Conservation (phyloP, 768 basidiomycete species). For the Filobasidium wieringae region DNA sequence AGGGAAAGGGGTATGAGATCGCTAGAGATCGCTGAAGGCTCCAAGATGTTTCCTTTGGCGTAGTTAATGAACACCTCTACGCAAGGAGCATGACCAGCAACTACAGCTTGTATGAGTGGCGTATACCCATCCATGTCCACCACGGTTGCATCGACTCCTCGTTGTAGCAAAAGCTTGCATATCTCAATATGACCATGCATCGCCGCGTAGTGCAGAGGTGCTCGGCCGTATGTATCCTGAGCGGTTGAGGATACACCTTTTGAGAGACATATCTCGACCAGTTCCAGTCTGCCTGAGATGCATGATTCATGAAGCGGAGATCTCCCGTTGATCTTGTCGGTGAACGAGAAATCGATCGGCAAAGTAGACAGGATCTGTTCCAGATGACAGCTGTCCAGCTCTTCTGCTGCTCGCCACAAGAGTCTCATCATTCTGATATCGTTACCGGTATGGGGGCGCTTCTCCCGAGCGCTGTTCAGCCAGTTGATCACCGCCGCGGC, state of each 20-base stretch:
- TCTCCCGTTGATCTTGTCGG: slow-evolving; percentile 94
- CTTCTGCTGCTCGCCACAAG: slow-evolving; percentile 63
- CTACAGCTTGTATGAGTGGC: slow-evolving; percentile 84
- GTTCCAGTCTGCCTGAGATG: slow-evolving; percentile 62
- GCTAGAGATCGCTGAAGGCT: slow-evolving; percentile 48
- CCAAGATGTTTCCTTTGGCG: slow-evolving; percentile 49
- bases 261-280: slow-evolving; percentile 67
- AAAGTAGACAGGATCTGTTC: slow-evolving; percentile 52
- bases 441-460: slow-evolving; percentile 14
- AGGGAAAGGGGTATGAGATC: slow-evolving; percentile 79
- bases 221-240: slow-evolving; percentile 80
- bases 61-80: slow-evolving; percentile 69
- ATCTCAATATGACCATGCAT: slow-evolving; percentile 76
- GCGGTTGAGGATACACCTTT: slow-evolving; percentile 55
- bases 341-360: slow-evolving; percentile 74
- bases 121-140: slow-evolving; percentile 88
- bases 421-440: slow-evolving; percentile 72
- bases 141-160: slow-evolving; percentile 51
- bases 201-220: slow-evolving; percentile 87
- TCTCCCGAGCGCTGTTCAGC: slow-evolving; percentile 44
- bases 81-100: slow-evolving; percentile 69
- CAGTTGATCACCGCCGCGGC: slow-evolving; percentile 52
- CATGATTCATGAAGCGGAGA: slow-evolving; percentile 89
- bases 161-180: slow-evolving; percentile 63
- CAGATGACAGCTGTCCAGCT: slow-evolving; percentile 55